Evolutionary conservation across 345 rosid species (phyloP).

Genomic region (Zanthoxylum bungeanum): DNA sequence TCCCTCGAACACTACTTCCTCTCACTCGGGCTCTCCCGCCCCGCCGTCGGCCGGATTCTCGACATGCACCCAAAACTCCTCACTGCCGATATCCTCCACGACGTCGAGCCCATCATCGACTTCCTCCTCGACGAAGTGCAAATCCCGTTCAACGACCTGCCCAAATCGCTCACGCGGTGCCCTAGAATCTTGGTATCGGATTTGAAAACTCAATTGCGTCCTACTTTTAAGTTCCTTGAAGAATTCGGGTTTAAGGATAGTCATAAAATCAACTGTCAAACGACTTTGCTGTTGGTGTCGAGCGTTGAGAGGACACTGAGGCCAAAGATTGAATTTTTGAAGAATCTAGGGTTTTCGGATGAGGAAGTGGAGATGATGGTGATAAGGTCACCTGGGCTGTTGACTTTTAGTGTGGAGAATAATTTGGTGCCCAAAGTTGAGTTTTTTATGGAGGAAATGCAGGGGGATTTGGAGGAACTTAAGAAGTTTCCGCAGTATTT

Average conservation of each 20-base stretch:
- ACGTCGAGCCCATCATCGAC: conserved; percentile 50
- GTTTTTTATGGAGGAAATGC: conserved; percentile 60
- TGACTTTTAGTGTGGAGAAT: conserved; percentile 66
- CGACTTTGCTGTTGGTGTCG: conserved; percentile 61
- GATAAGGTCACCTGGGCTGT: conserved; percentile 67
- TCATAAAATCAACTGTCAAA: conserved; percentile 38
- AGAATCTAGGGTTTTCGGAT: conserved; percentile 44
- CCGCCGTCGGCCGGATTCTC: conserved; percentile 66
- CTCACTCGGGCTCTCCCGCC: conserved; percentile 57
- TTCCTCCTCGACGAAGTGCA: conserved; percentile 63
- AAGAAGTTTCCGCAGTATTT: conserved; percentile 85
- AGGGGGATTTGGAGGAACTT: conserved; percentile 56
- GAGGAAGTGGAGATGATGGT: conserved; percentile 64
- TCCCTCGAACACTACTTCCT: conserved; percentile 60
- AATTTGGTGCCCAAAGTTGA: conserved; percentile 67
- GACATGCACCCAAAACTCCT: conserved; percentile 77
- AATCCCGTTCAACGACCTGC: conserved; percentile 45
- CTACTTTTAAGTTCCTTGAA: conserved; percentile 44
- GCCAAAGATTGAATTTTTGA: conserved; percentile 57
- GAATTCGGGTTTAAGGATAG: conserved; percentile 57
- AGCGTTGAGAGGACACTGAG: conserved; percentile 53
- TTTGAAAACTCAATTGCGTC: conserved; percentile 56
- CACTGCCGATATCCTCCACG: conserved; percentile 54
- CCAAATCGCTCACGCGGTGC: conserved; percentile 60
- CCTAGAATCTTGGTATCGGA: conserved; percentile 58